phyloP scores from a whole-genome alignment of 2,329 filamentous ascomycete genomes.

The Botrytis squamosa region DNA sequence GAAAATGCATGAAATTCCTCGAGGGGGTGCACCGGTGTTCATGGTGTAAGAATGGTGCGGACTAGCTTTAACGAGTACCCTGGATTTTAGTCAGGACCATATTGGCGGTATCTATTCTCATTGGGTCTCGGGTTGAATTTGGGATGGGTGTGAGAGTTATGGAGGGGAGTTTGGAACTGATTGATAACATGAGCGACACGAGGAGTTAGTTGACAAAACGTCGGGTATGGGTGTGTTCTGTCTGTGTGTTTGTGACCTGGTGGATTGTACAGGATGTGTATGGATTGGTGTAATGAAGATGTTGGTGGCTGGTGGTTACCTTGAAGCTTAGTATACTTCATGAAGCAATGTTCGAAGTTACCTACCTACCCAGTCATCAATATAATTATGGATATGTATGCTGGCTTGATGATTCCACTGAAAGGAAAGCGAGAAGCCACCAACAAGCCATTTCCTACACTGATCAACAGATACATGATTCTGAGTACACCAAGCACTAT shows the following conservation, averaged over 20 bases:
- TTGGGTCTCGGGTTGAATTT: conserved; percentile 16
- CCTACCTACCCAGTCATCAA: neutral
- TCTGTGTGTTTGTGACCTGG: neutral
- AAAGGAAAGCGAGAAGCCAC: neutral
- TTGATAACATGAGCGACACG: conserved; percentile 16
- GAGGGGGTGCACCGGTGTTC: neutral
- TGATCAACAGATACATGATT: neutral
- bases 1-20: neutral
- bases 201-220: neutral
- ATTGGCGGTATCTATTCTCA: conserved; percentile 12
- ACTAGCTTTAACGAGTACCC: neutral
- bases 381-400: neutral
- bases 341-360: too few relatives aligned
- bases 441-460: neutral
- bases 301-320: neutral
- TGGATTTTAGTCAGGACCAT: conserved; percentile 17
- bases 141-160: neutral
- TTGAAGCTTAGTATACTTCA: neutral
- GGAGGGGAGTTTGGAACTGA: neutral
- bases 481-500: neutral
- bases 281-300: neutral
- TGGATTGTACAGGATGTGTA: neutral
- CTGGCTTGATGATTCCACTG: neutral
- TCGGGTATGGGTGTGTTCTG: neutral
- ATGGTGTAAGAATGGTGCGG: neutral